Conservation (phyloP, 2,329 filamentous ascomycete genomes). For the Xylariaceae sp. region DNA sequence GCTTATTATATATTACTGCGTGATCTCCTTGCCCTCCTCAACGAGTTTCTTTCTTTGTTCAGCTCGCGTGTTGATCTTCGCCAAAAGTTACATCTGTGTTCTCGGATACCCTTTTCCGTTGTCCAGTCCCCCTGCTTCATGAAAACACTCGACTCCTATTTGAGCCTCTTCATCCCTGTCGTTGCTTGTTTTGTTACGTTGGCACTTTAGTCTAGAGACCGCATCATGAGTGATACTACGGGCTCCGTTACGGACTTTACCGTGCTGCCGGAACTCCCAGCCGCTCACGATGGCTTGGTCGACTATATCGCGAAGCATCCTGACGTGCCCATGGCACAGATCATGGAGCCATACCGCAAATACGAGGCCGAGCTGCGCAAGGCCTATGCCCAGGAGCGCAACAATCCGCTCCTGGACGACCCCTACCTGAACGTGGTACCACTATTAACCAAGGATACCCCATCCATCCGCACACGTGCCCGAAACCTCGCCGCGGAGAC, state of each 20-base stretch:
- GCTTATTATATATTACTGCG: too few species aligned
- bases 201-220: too few species aligned
- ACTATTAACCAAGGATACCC: constrained; percentile 54
- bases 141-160: too few species aligned
- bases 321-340: constrained; percentile 47
- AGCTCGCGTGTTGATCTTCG: too few species aligned
- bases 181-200: too few species aligned
- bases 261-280: constrained; percentile 42
- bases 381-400: constrained; percentile 62
- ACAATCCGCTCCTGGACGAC: constrained; percentile 51
- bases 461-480: constrained; percentile 55
- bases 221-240: too few species aligned
- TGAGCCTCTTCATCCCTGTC: too few species aligned
- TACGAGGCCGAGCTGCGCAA: constrained; percentile 64
- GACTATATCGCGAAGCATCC: constrained; percentile 51
- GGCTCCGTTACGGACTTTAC: constrained; percentile 34
- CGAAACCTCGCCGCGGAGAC: constrained; percentile 54
- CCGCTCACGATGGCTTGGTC: constrained; percentile 39
- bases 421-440: constrained; percentile 59
- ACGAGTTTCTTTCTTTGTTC: too few species aligned
- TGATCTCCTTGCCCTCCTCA: too few species aligned
- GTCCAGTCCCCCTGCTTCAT: too few species aligned
- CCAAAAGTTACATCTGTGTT: too few species aligned
- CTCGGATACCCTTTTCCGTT: too few species aligned
- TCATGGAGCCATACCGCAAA: constrained; percentile 60